phyloP scores from a whole-genome alignment of 208 protist genomes.

The Strigomonas culicis region DNA sequence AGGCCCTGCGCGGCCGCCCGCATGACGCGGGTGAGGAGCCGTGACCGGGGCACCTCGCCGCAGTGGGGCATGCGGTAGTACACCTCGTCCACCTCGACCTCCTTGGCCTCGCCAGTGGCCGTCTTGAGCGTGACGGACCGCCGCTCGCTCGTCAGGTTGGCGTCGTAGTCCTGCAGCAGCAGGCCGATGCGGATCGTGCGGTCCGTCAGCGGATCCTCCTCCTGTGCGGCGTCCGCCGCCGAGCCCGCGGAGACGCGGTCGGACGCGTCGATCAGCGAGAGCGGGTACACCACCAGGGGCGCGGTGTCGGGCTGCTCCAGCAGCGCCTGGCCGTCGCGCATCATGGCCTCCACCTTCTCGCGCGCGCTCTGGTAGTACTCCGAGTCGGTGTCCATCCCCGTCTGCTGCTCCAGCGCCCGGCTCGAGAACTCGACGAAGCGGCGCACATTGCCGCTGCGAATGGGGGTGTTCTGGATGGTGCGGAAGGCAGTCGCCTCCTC shows the following conservation, averaged over 20 bases:
- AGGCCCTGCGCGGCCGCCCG: constrained; percentile 17
- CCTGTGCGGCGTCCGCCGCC: not conserved
- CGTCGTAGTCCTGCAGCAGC: constrained; percentile 14
- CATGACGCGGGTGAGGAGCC: constrained; percentile 20
- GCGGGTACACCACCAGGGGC: constrained; percentile 19
- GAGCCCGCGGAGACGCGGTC: not conserved
- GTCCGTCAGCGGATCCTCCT: constrained; percentile 6
- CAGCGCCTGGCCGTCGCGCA: constrained; percentile 31
- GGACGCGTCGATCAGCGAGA: constrained; percentile 1
- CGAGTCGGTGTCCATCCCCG: not conserved
- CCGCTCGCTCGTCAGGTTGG: constrained; percentile 3
- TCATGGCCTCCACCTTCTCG: constrained; percentile 24
- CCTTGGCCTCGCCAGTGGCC: constrained; percentile 3
- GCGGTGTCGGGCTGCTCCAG: constrained; percentile 11
- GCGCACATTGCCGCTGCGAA: constrained; percentile 33
- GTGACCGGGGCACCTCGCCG: constrained; percentile 13
- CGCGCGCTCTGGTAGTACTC: constrained; percentile 2
- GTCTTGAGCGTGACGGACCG: constrained; percentile 8
- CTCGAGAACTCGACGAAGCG: constrained; percentile 36
- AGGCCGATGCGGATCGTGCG: constrained; percentile 12
- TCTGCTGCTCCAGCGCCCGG: constrained; percentile 13
- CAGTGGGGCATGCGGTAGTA: constrained; percentile 1
- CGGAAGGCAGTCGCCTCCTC: constrained; percentile 8
- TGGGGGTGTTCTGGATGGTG: constrained; percentile 25
- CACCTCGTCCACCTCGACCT: constrained; percentile 24